These are phyloP conservation scores for Sesbania bispinosa DNA, from an alignment of 306 rosid species.

Conservation along the genomic window DNA sequence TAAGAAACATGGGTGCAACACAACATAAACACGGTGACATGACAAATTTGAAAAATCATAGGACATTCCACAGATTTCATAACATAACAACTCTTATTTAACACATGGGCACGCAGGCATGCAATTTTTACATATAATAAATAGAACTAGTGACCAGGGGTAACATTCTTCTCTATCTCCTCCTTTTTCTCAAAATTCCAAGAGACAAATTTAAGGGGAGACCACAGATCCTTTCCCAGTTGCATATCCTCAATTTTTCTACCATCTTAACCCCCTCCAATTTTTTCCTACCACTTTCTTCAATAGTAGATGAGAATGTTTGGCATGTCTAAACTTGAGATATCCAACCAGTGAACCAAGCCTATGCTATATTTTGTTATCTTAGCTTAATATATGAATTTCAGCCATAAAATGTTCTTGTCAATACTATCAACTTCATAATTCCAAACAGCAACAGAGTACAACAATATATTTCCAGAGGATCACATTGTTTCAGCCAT, in stretches of 20 bases:
- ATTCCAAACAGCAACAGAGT: constrained; percentile 9
- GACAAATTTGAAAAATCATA: too few relatives aligned
- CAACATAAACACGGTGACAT: too few relatives aligned
- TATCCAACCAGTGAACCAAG: constrained; percentile 14
- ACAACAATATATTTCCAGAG: neutral
- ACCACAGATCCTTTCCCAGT: neutral
- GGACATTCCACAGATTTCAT: too few relatives aligned
- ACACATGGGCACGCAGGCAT: too few relatives aligned
- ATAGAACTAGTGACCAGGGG: too few relatives aligned
- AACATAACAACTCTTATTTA: too few relatives aligned
- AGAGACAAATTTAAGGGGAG: neutral
- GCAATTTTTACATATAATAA: too few relatives aligned
- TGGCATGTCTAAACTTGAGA: neutral
- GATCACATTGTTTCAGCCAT: neutral
- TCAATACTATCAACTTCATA: neutral
- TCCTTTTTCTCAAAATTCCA: neutral
- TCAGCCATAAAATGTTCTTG: neutral
- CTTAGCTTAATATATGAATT: neutral
- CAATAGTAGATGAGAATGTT: neutral
- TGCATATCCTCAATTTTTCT: neutral
- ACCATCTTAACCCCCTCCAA: neutral
- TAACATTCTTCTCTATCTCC: neutral
- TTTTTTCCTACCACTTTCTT: neutral
- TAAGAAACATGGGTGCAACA: too few relatives aligned
- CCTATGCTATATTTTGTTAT: neutral